phyloP scores from a whole-genome alignment of 148 eudicot species.

The Vaccinium macrocarpon region DNA sequence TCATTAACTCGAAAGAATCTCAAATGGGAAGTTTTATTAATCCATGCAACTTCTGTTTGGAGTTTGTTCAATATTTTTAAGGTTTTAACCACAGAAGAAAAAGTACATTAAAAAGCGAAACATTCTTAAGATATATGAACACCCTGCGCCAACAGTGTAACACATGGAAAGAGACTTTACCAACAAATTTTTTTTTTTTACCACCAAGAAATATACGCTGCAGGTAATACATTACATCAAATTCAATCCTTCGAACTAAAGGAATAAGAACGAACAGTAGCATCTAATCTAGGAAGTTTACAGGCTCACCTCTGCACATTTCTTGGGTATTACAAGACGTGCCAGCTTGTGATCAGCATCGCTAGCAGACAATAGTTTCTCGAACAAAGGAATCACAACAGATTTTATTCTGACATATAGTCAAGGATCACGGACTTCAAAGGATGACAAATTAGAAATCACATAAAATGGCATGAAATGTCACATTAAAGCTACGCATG shows the following conservation, averaged over 20 bases:
- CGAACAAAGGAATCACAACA: conserved; percentile 32
- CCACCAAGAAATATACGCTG: not conserved
- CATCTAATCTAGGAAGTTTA: not conserved
- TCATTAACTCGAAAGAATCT: not conserved
- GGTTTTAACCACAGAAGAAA: not conserved
- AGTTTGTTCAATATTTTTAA: not conserved
- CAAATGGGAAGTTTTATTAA: not conserved
- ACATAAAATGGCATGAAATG: not conserved
- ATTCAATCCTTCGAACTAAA: not conserved
- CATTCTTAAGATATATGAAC: not conserved
- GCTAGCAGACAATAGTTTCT: conserved; percentile 36
- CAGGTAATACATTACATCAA: not conserved
- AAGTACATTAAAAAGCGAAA: not conserved
- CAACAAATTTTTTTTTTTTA: not conserved
- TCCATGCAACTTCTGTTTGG: not conserved
- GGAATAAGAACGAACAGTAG: not conserved
- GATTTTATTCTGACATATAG: conserved; percentile 25
- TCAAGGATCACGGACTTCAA: conserved; percentile 24
- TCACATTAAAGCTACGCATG: not conserved
- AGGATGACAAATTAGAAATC: not conserved
- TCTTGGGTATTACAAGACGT: conserved; percentile 37
- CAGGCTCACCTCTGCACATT: conserved; percentile 35
- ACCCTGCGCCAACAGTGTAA: not conserved
- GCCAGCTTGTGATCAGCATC: conserved; percentile 31
- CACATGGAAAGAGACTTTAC: not conserved